These are phyloP conservation scores for Colletotrichum paranaense DNA, from an alignment of 2,329 filamentous ascomycete genomes.

Conservation along the genomic window DNA sequence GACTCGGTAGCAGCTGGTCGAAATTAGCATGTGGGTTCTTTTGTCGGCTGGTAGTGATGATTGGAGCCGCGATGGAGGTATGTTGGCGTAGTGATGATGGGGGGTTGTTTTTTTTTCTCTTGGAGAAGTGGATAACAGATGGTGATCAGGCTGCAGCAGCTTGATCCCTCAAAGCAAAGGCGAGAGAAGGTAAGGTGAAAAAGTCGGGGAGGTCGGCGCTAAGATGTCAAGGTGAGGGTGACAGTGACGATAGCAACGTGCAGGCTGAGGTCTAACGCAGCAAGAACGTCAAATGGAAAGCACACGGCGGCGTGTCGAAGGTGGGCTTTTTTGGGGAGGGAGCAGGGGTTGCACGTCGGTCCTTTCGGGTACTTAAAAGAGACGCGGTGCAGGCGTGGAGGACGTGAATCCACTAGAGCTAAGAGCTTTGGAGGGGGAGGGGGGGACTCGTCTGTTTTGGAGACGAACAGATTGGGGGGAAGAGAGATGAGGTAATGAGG, in stretches of 20 bases:
- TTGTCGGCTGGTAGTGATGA: constrained; percentile 32
- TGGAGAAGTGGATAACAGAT: constrained; percentile 44
- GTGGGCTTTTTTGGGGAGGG: constrained; percentile 30
- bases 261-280: constrained; percentile 28
- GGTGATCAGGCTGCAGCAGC: constrained; percentile 25
- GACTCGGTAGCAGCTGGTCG: constrained; percentile 63
- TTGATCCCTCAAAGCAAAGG: constrained; percentile 1
- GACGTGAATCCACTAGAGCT: constrained; percentile 33
- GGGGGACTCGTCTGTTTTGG: constrained; percentile 19
- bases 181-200: background rate
- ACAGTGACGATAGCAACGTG: constrained; percentile 30
- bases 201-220: constrained; percentile 9
- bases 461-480: constrained; percentile 13
- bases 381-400: constrained; percentile 23
- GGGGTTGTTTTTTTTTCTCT: constrained; percentile 5
- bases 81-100: constrained; percentile 9
- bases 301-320: constrained; percentile 27
- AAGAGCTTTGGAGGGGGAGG: constrained; percentile 34
- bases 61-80: constrained; percentile 32
- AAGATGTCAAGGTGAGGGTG: constrained; percentile 28
- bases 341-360: constrained; percentile 31
- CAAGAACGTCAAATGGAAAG: background rate
- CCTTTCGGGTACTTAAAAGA: constrained; percentile 27
- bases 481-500: constrained; percentile 27
- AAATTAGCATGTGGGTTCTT: constrained; percentile 68